phyloP scores from a whole-genome alignment of 441 rosid genomes.

The Populus hybrid region DNA sequence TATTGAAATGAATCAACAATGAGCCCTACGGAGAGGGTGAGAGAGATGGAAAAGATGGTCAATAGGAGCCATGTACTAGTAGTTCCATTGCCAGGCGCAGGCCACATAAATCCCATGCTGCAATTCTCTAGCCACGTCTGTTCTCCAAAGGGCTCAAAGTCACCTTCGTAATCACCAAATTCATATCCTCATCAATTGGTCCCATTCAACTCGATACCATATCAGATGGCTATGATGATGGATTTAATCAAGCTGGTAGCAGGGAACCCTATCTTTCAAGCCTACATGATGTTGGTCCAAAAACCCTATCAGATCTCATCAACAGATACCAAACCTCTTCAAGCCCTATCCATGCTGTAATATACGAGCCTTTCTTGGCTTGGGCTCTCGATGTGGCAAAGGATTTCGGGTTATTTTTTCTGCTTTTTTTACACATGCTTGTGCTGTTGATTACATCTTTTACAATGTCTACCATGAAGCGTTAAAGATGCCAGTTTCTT shows the following conservation, averaged over 20 bases:
- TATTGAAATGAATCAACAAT: too few relatives aligned
- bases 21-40: not conserved
- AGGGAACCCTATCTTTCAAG: not conserved
- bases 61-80: slow-evolving; percentile 6
- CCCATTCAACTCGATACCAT: slow-evolving; percentile 18
- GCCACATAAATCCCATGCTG: slow-evolving; percentile 21
- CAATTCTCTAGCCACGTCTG: slow-evolving; percentile 14
- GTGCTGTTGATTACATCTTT: slow-evolving; percentile 17
- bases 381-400: slow-evolving; percentile 31
- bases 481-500: not conserved
- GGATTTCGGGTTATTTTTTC: slow-evolving; percentile 3
- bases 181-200: slow-evolving; percentile 19
- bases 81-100: slow-evolving; percentile 18
- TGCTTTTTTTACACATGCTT: slow-evolving; percentile 25
- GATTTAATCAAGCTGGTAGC: not conserved
- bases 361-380: slow-evolving; percentile 25
- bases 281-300: slow-evolving; percentile 14
- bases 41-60: too few relatives aligned
- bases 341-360: slow-evolving; percentile 3
- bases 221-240: slow-evolving; percentile 26
- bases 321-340: not conserved
- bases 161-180: slow-evolving; percentile 12
- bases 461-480: slow-evolving; percentile 8
- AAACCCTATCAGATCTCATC: slow-evolving; percentile 11
- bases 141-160: slow-evolving; percentile 17